Evolutionary conservation across 73 alveolate genomes (phyloP).

Genomic region (Uronychia binucleata): DNA sequence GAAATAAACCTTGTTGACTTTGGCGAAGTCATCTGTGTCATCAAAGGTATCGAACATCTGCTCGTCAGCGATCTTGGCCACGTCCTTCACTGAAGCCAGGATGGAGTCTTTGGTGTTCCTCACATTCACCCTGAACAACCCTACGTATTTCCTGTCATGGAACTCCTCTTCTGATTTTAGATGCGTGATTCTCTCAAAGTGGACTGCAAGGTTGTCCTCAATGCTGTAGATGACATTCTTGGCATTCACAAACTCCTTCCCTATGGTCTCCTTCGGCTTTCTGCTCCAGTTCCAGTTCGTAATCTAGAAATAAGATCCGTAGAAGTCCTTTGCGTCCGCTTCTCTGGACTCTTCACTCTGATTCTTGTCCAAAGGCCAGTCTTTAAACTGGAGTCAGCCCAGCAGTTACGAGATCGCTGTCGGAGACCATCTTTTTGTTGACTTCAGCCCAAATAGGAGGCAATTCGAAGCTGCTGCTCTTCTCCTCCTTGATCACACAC

Average conservation of each 20-base stretch:
- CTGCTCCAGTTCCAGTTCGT: slow-evolving; percentile 2
- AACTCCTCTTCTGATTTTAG: neutral
- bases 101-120: slow-evolving; percentile 4
- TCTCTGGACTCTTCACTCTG: neutral
- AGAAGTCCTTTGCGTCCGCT: neutral
- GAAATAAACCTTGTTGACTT: slow-evolving; percentile 15
- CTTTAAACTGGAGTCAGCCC: neutral
- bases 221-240: neutral
- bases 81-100: neutral
- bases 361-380: slow-evolving; percentile 8
- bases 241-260: neutral
- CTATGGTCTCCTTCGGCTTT: neutral
- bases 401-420: neutral
- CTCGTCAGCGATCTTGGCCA: neutral
- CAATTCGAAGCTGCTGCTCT: neutral
- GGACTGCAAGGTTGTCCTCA: neutral
- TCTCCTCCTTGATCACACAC: neutral
- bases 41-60: neutral
- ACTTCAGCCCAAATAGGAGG: neutral
- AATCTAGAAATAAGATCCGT: neutral
- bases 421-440: neutral
- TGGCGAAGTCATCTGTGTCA: slow-evolving; percentile 14
- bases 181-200: neutral
- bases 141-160: neutral
- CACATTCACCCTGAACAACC: neutral